Base-by-base conservation (phyloP, 352 stramenopile species). In the Thalassiosira livingstoniorum region DNA sequence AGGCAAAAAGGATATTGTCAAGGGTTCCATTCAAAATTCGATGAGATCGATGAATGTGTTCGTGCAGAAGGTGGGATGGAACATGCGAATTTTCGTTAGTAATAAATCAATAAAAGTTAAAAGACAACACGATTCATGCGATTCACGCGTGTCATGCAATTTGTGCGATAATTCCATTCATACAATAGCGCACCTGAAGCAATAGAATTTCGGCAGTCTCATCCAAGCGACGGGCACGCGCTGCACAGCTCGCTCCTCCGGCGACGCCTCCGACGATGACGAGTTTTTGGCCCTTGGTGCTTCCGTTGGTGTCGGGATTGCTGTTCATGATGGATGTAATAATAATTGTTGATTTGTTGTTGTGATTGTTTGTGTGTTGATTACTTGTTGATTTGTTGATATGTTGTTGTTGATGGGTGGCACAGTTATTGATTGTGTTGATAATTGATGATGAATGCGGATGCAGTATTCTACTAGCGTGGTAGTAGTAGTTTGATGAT, bases 191-290 rank as follows among this genome's bases (percentile, higher is more conserved):
- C 54, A 82, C 74, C 74, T 83, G 77, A 31, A 94, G 67, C n/a
- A 95, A 63, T 18, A 91, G 58, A 64, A 95, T 93, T 51, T 92
- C 81, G 2, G 85, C 78, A 27, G 79, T 82, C 62, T 94, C 85
- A 73, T 87, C 80, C 35, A 90, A 66, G 45, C 83, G 58, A 27
- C 80, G 62, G 31, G 84, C 76, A 54, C 91, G 74, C 10, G 91
- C 90, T n/a, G 91, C 91, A 42, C 88, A 87, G 77, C 79, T 92
- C 18, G 89, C 91, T 43, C 91, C 91, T 60, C 86, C 91, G 43
- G 91, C 91, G 42, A 95, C 91, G 35, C 91, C 91, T 73, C 91
- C 91, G 21, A 95, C 71, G 61, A 95, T 92, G 3, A 94, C 79
- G 54, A 94, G 85, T 45, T 92, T 92, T 69, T 68, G 39, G 23